These are phyloP conservation scores for Moesziomyces antarcticus DNA, from an alignment of 1,284 basidiomycete species.

Conservation along the genomic window DNA sequence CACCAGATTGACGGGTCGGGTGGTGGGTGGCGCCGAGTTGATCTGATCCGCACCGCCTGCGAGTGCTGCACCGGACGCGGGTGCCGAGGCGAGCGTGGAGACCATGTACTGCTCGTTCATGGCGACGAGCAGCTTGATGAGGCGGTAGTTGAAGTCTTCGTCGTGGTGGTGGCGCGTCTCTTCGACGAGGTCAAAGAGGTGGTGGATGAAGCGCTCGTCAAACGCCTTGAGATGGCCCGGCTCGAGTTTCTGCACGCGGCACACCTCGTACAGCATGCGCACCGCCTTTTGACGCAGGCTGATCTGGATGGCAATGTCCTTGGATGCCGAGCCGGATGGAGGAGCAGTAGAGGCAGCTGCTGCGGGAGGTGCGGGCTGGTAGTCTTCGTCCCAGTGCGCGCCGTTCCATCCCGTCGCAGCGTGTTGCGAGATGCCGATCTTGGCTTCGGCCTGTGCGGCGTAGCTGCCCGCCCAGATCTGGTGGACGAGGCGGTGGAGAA, in stretches of 20 bases:
- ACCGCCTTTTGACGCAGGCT: slow-evolving; percentile 69
- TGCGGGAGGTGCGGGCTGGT: not conserved
- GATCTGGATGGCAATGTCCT: slow-evolving; percentile 47
- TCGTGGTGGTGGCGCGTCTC: slow-evolving; percentile 87
- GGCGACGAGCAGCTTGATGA: slow-evolving; percentile 70
- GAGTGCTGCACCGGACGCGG: slow-evolving; percentile 39
- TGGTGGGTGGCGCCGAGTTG: slow-evolving; percentile 21
- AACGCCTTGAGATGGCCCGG: slow-evolving; percentile 67
- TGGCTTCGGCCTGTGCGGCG: slow-evolving; percentile 58
- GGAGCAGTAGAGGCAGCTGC: slow-evolving; percentile 3
- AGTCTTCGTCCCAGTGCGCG: slow-evolving; percentile 20
- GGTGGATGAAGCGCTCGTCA: slow-evolving; percentile 84
- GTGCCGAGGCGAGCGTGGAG: slow-evolving; percentile 70
- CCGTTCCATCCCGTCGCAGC: slow-evolving; percentile 13
- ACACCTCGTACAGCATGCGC: slow-evolving; percentile 49
- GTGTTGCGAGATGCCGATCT: slow-evolving; percentile 38
- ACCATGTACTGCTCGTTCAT: slow-evolving; percentile 99
- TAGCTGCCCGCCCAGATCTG: slow-evolving; percentile 67
- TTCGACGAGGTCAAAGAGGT: slow-evolving; percentile 93
- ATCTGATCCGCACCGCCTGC: slow-evolving; percentile 15
- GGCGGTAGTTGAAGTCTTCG: slow-evolving; percentile 71
- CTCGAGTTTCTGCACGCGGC: slow-evolving; percentile 60
- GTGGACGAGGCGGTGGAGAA: slow-evolving; percentile 61
- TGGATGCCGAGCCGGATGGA: slow-evolving; percentile 31
- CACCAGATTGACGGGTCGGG: slow-evolving; percentile 75